These are phyloP conservation scores for Candida qinlingensis DNA, from an alignment of 805 yeast species.

Conservation along the genomic window DNA sequence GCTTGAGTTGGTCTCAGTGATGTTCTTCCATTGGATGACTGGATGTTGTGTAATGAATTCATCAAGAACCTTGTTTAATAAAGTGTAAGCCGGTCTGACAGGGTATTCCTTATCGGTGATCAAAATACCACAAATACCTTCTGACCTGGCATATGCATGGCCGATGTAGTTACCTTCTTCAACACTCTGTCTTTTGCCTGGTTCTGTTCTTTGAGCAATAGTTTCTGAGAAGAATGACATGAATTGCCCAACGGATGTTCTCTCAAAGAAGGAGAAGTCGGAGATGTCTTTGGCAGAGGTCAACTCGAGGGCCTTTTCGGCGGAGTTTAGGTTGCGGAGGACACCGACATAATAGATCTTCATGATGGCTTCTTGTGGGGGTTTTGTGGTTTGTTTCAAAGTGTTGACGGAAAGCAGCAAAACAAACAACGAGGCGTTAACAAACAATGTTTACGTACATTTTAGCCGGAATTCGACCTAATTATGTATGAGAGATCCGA, in stretches of 20 bases:
- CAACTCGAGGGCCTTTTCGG: conserved; percentile 67
- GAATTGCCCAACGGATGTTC: conserved; percentile 78
- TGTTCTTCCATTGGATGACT: conserved; percentile 56
- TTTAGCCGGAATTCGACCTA: background rate
- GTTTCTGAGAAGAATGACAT: conserved; percentile 93
- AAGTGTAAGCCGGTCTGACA: conserved; percentile 91
- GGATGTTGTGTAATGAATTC: conserved; percentile 86
- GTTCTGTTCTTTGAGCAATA: conserved; percentile 77
- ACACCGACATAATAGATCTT: conserved; percentile 89
- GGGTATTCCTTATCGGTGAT: conserved; percentile 96
- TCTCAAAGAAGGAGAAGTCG: conserved; percentile 85
- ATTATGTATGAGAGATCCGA: background rate
- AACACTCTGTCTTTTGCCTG: conserved; percentile 90
- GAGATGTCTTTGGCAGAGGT: conserved; percentile 77
- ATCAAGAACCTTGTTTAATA: conserved; percentile 84
- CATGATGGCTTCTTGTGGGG: conserved; percentile 39
- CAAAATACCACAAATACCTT: conserved; percentile 87
- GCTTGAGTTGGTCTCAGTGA: conserved; percentile 39
- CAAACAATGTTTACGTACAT: background rate
- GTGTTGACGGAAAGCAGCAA: background rate
- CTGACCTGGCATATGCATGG: conserved; percentile 84
- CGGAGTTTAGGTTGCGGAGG: conserved; percentile 48
- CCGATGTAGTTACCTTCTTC: conserved; percentile 86
- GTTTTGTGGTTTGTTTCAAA: background rate
- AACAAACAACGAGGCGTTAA: background rate